Evolutionary conservation across 257 asterid species (phyloP), one percentile per base, ranked within the genome.

Genomic region (Solanum pennellii): DNA sequence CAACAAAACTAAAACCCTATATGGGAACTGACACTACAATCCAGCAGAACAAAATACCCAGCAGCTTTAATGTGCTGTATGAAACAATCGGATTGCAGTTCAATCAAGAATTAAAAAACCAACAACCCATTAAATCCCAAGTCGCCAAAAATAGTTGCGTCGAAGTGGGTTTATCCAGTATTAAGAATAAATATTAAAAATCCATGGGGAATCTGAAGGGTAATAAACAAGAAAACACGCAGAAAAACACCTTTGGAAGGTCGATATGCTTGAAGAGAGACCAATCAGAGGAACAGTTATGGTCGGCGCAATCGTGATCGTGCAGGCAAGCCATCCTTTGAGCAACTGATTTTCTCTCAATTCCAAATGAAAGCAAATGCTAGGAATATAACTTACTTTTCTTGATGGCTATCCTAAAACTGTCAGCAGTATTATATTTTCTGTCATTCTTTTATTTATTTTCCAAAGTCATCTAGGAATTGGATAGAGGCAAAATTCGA

Each of bases 241-340:
- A 89, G 2, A 12, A 59, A 21, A 66, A 7, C 52, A 96, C 99
- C 98, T 94, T 97, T 59, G 98, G 77, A 89, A 97, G 92, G 88
- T 97, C 99, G 13, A 97, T 91, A 87, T 94, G 96, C 88, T 97
- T 93, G 96, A 94, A 95, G 73, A 97, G 98, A 91, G 98, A 93
- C 98, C 98, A 97, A 86, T 93, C 94, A 76, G 99, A 79, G 82
- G 98, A 97, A 89, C 99, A 95, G 87, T 94, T 95, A 92, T 95
- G 97, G 60, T 97, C 99, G 86, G 93, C 98, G 94, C 98, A 97
- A 93, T 97, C 94, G 94, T 97, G 98, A 93, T 97, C 99, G 92
- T 97, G 99, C 85, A 94, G 62, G 90, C 99, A 97, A 10, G 98
- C 95, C 88, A 47, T 72, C 83, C 42, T 45, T 79, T 49, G 18